Base-by-base conservation (phyloP, 441 rosid species). In the Gossypium trilobum region DNA sequence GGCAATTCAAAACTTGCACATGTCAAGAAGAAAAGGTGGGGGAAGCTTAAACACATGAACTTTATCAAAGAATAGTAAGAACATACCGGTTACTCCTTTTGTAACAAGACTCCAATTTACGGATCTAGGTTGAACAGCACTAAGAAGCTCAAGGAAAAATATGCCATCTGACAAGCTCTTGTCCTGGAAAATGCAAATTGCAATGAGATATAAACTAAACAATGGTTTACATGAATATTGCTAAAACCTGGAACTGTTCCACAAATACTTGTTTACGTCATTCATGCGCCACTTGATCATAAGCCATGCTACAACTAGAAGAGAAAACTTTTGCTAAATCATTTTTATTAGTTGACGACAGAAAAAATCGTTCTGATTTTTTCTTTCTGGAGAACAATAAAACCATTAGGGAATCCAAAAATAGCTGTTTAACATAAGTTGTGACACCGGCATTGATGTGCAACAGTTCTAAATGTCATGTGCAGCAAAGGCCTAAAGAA, bases 61-160 rank as follows among this genome's bases (percentile, higher is more conserved):
- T 36, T 17, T 22, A 65, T 19, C 17, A 13, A 44, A 44, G n/a
- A 17, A 55, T 16, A 17, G 44, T 62, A 33, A 54, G 64, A 44
- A 14, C 50, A 57, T 82, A 87, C 94, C 89, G 0, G 85, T 82
- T 61, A 77, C 84, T 75, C 91, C 91, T 70, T 85, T 86, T 16
- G 89, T 89, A 27, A 87, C 94, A 42, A 89, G 86, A 78, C 88
- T 82, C 91, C 94, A 86, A 57, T 85, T 87, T 3, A 87, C 91
- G 5, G 81, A 79, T 83, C 87, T 86, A 75, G 89, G 86, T 73
- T 86, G 89, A 70, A 89, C 94, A 20, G 88, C 85, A 69, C 94
- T 85, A 0, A 89, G 84, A 70, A 89, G 83, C 77, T 89, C 91
- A 70, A 89, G 82, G 81, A 87, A 89, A 75, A 89, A 87, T 16